Base-by-base conservation (phyloP, 1,284 basidiomycete genomes). In the Trichosporon sp. region DNA sequence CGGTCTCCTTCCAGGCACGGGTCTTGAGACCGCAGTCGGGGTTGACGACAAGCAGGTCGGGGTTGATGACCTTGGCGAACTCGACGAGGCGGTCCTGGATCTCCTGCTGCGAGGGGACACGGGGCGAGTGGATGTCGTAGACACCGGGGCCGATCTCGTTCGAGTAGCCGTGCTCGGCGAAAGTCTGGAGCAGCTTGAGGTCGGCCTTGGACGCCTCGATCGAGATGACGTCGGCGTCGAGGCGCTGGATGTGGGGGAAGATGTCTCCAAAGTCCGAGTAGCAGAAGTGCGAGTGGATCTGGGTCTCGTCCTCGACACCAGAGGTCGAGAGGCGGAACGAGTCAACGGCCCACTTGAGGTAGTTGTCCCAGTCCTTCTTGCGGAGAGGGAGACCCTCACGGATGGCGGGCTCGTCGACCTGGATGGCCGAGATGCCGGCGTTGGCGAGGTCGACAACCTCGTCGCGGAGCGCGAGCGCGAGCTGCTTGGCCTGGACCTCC, bases 101-200 rank as follows among this genome's bases (percentile, higher is more conserved):
- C 87, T 99, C 97, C 84, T 95, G 88, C 78, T 90, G 89, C 71
- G 89, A 87, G 68, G 97, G 97, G 73, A 99, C 93, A 89, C 97
- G 95, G 75, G 96, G 96, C 77, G 95, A 98, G 88, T 98, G 97
- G 85, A 99, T 98, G 86, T 99, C 96, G 83, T 96, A 97, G 80
- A 95, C 93, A 89, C 95, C 96, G 64, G 97, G 96, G 74, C 97
- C 97, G 81, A 99, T 98, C 86, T 94, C 89, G 88, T 97, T 98
- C 71, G 93, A 92, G 88, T 99, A 99, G 68, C 93, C 92, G 85
- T 93, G 92, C 75, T 92, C 87, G 87, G 93, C 90, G 91, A 99
- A 99, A 78, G 94, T 94, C 75, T 91, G 89, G 79, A 99, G 87
- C 73, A 99, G 89, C 88, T 99, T 98, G 89, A 97, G 91, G 88